A percentile compares a stretch with the other conserved stretches of the same genome.
These are phyloP conservation scores for Coelastrella sp. DNA, from an alignment of 139 green algal species.

Conservation along the genomic window DNA sequence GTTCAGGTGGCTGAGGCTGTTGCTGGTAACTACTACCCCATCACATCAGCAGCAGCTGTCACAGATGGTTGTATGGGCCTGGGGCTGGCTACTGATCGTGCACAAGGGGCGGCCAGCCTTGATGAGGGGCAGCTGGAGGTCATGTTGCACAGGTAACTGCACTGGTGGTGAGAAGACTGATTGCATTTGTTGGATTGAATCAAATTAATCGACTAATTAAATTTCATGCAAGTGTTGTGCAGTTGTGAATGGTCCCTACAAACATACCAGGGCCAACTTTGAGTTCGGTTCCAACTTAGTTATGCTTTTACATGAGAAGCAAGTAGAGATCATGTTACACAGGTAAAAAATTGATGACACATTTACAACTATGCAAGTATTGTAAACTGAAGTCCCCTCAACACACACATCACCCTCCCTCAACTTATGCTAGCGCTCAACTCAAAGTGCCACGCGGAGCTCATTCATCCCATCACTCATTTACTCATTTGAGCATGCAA, in stretches of 20 bases:
- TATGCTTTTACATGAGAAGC: too few species aligned
- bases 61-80: constrained; percentile 45
- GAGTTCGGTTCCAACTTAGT: too few species aligned
- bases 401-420: not conserved
- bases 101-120: constrained; percentile 68
- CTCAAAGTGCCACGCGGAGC: too few species aligned
- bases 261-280: too few species aligned
- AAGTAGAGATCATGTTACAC: constrained; percentile 68
- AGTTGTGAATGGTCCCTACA: too few species aligned
- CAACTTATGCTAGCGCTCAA: not conserved
- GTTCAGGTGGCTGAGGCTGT: constrained; percentile 27
- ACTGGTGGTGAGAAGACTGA: too few species aligned
- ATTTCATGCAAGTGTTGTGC: not conserved
- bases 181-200: not conserved
- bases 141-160: constrained; percentile 63
- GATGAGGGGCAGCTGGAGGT: constrained; percentile 58
- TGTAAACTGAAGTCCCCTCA: too few species aligned
- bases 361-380: not conserved
- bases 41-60: constrained; percentile 74
- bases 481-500: too few species aligned
- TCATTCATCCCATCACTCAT: too few species aligned
- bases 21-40: constrained; percentile 86
- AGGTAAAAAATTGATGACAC: constrained; percentile 14
- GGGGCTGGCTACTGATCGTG: constrained; percentile 74
- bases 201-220: not conserved